A percentile compares a stretch with the other conserved stretches of the same genome.
phyloP scores from a whole-genome alignment of 768 basidiomycete genomes.

The Aureoboletus auriporus region DNA sequence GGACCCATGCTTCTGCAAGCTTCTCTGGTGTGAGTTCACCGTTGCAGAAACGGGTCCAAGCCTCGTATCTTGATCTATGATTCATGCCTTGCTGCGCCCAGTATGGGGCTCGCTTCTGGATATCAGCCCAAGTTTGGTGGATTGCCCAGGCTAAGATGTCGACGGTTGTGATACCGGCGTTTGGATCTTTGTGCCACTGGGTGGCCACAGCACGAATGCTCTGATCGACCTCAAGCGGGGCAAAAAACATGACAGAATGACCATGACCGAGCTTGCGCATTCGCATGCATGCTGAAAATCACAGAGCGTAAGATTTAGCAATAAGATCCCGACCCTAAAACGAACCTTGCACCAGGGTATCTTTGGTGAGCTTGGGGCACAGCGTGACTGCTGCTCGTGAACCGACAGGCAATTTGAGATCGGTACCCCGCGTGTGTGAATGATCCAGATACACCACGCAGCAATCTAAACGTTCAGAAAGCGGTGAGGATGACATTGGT shows the following conservation, averaged over 20 bases:
- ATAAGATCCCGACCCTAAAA: not conserved
- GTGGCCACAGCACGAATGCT: conserved; percentile 29
- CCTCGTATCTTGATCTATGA: conserved; percentile 2
- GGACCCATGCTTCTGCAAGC: conserved; percentile 30
- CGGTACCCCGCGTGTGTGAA: conserved; percentile 36
- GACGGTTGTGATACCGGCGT: not conserved
- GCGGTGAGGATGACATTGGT: conserved; percentile 25
- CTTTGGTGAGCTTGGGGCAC: conserved; percentile 47
- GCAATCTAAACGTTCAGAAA: conserved; percentile 21
- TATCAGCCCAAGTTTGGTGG: conserved; percentile 38
- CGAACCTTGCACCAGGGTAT: conserved; percentile 45
- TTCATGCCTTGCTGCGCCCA: too few relatives aligned
- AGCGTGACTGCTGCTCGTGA: conserved; percentile 45
- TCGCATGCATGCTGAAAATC: conserved; percentile 43
- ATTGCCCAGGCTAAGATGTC: conserved; percentile 44
- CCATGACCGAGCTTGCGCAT: conserved; percentile 45
- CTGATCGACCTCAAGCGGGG: conserved; percentile 36
- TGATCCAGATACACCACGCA: conserved; percentile 36
- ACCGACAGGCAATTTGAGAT: conserved; percentile 32
- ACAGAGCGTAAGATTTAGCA: not conserved
- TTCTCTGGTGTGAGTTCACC: not conserved
- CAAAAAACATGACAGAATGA: conserved; percentile 46
- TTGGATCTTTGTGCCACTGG: conserved; percentile 11
- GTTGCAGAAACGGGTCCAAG: conserved; percentile 10
- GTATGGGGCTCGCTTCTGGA: conserved; percentile 35